Conservation (phyloP, 83 land plant genomes). For the Larix sibirica region DNA sequence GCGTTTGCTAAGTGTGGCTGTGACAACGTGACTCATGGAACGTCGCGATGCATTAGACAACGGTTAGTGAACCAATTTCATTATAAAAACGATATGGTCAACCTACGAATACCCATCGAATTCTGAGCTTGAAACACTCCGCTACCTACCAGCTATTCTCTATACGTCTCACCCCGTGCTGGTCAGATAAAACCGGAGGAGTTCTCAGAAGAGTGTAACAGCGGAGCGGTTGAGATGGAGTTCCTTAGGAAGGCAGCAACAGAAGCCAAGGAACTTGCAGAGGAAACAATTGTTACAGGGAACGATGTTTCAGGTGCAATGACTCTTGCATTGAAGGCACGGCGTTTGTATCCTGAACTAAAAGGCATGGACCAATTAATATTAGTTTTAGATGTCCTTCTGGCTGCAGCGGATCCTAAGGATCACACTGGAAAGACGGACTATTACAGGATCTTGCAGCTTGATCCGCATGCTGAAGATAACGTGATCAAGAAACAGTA, state of each 20-base stretch:
- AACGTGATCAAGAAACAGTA: slow-evolving; percentile 15
- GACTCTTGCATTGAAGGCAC: slow-evolving; percentile 44
- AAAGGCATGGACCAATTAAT: slow-evolving; percentile 18
- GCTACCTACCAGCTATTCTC: too few species aligned
- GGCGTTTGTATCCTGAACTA: slow-evolving; percentile 24
- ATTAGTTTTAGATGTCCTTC: slow-evolving; percentile 9
- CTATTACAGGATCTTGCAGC: slow-evolving; percentile 16
- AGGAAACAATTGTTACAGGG: too few species aligned
- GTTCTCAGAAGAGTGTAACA: too few species aligned
- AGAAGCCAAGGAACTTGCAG: slow-evolving; percentile 48
- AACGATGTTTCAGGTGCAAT: slow-evolving; percentile 20
- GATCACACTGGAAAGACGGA: neutral
- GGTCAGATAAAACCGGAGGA: too few species aligned
- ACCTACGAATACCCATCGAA: too few species aligned
- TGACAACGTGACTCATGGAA: too few species aligned
- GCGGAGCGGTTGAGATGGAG: slow-evolving; percentile 30
- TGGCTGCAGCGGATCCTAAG: slow-evolving; percentile 1
- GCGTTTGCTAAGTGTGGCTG: too few species aligned
- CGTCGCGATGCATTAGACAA: too few species aligned
- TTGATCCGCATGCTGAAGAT: slow-evolving; percentile 5
- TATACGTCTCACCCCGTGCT: too few species aligned
- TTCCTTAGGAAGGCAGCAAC: slow-evolving; percentile 65
- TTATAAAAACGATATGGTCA: too few species aligned
- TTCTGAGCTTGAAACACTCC: too few species aligned
- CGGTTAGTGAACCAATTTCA: too few species aligned